Evolutionary conservation across 805 yeast genomes (phyloP).

Genomic region (Lipomyces spencermartinsiae): DNA sequence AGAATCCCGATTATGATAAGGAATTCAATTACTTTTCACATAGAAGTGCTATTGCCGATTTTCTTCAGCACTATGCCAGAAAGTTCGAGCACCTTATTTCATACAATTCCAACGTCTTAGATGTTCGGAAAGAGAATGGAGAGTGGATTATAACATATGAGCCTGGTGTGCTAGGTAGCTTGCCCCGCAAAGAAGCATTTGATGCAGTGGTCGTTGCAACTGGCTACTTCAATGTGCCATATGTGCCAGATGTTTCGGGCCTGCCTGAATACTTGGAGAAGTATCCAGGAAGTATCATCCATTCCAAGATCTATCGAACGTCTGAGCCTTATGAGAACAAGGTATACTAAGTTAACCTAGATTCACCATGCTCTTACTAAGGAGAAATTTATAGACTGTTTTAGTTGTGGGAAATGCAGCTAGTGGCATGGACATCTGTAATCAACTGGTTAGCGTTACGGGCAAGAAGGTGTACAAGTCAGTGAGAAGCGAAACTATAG

Average conservation of each 20-base stretch:
- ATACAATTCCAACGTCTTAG: constrained; percentile 57
- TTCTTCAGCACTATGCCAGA: constrained; percentile 62
- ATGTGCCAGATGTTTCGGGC: constrained; percentile 62
- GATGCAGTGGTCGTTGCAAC: constrained; percentile 70
- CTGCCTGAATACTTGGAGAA: constrained; percentile 54
- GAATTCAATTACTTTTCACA: constrained; percentile 60
- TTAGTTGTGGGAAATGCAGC: constrained; percentile 79
- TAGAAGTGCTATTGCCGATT: constrained; percentile 65
- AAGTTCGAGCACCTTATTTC: constrained; percentile 51
- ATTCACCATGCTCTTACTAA: constrained; percentile 30
- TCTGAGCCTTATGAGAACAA: constrained; percentile 54
- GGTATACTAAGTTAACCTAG: constrained; percentile 46
- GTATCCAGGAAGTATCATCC: constrained; percentile 58
- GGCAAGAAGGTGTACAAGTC: constrained; percentile 56
- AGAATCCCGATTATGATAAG: constrained; percentile 54
- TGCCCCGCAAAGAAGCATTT: constrained; percentile 42
- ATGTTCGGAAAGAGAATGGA: constrained; percentile 47
- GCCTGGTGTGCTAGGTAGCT: neutral
- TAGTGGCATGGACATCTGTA: constrained; percentile 75
- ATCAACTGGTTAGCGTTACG: constrained; percentile 58
- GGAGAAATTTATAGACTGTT: constrained; percentile 46
- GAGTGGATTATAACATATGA: constrained; percentile 54
- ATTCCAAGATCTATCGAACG: constrained; percentile 62
- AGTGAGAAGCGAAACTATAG: constrained; percentile 51
- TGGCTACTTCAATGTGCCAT: constrained; percentile 71